Conservation (phyloP, 2,329 filamentous ascomycete genomes). For the Capronia epimyces region DNA sequence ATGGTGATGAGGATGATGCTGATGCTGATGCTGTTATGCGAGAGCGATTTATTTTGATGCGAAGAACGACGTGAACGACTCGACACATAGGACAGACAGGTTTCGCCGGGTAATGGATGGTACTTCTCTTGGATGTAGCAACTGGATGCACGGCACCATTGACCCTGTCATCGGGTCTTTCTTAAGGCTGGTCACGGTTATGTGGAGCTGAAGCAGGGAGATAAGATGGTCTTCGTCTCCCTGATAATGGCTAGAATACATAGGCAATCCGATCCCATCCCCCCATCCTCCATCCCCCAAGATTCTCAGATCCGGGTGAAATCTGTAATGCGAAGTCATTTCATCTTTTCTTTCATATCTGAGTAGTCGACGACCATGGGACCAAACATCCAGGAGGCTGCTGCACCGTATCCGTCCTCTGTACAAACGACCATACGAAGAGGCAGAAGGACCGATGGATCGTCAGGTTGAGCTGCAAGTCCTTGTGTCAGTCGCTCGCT, state of each 20-base stretch:
- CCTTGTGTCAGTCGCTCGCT: not conserved
- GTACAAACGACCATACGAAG: no score
- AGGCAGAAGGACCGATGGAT: not conserved
- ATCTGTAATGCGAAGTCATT: no score
- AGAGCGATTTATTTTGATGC: not conserved
- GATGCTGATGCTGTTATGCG: not conserved
- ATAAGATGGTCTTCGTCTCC: not conserved
- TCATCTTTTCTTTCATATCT: no score
- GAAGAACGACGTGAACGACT: not conserved
- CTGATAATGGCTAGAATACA: not conserved
- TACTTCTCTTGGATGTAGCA: not conserved
- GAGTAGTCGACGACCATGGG: no score
- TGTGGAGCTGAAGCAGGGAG: not conserved
- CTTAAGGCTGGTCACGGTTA: not conserved
- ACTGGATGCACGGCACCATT: not conserved
- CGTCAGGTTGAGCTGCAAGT: not conserved
- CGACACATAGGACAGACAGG: not conserved
- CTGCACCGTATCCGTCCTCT: no score
- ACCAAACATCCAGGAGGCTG: no score
- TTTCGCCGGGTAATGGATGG: not conserved
- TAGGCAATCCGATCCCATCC: not conserved
- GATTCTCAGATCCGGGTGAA: no score
- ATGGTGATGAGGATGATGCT: constrained; percentile 30
- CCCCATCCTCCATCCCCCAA: not conserved
- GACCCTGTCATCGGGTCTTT: not conserved